A percentile compares a stretch with the other conserved stretches of the same genome.
Evolutionary conservation across 1,139 yeast genomes (phyloP).

Genomic region (Yamadazyma songkhlaensis): DNA sequence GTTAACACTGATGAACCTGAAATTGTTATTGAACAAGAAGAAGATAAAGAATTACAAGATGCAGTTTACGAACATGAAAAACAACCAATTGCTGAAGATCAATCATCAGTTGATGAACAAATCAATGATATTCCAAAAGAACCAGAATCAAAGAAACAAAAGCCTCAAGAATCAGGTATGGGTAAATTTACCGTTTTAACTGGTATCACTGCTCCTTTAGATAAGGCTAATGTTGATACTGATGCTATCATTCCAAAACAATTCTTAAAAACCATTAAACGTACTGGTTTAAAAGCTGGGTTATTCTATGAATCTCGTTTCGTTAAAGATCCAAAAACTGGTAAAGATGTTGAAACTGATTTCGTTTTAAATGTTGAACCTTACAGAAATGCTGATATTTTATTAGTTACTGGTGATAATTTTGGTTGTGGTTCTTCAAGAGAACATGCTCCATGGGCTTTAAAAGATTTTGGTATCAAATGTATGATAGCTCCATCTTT

Average conservation of each 20-base stretch:
- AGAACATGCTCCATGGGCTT: slow-evolving; percentile 99
- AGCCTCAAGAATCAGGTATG: slow-evolving; percentile 37
- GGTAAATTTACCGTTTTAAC: slow-evolving; percentile 73
- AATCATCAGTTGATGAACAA: slow-evolving; percentile 44
- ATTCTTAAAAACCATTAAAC: slow-evolving; percentile 92
- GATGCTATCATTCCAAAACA: slow-evolving; percentile 99
- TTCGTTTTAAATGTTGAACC: slow-evolving; percentile 85
- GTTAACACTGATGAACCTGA: slow-evolving; percentile 59
- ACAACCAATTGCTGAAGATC: slow-evolving; percentile 44
- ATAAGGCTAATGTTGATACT: slow-evolving; percentile 93
- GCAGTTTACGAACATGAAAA: slow-evolving; percentile 73
- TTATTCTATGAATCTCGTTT: slow-evolving; percentile 88
- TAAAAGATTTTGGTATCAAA: slow-evolving; percentile 94
- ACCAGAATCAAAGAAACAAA: slow-evolving; percentile 28
- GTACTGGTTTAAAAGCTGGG: slow-evolving; percentile 89
- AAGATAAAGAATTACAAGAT: slow-evolving; percentile 59
- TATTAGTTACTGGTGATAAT: slow-evolving; percentile 93
- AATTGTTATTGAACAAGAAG: slow-evolving; percentile 53
- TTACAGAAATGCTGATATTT: slow-evolving; percentile 72
- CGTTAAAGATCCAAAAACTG: slow-evolving; percentile 55
- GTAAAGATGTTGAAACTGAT: slow-evolving; percentile 80
- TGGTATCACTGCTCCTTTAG: slow-evolving; percentile 91
- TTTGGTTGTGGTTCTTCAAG: slow-evolving; percentile 99
- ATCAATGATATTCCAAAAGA: slow-evolving; percentile 58
- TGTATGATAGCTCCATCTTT: slow-evolving; percentile 96